A percentile compares a stretch with the other conserved stretches of the same genome.
Evolutionary conservation across 192 early-diverging fungal genomes (phyloP).

Genomic region (Coemansia sp.): DNA sequence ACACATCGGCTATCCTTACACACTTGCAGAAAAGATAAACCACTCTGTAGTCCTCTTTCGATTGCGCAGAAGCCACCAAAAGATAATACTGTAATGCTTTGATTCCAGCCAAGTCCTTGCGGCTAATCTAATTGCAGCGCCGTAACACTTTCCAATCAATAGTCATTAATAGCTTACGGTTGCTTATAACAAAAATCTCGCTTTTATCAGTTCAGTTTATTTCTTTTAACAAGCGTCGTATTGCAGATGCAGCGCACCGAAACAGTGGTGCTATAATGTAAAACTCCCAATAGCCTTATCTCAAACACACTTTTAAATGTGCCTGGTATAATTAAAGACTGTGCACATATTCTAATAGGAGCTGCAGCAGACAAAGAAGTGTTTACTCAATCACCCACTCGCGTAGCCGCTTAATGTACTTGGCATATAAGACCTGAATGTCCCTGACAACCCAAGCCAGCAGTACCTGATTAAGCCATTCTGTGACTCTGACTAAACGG

Average conservation of each 20-base stretch:
- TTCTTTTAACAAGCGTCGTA: neutral
- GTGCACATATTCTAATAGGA: too few species aligned
- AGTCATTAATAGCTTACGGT: neutral
- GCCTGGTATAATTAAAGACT: neutral
- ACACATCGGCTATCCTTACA: neutral
- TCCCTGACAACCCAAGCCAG: constrained; percentile 55
- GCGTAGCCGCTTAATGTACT: constrained; percentile 56
- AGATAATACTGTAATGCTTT: neutral
- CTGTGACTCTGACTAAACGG: constrained; percentile 44
- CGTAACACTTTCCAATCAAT: neutral
- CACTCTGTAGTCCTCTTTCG: neutral
- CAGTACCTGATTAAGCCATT: constrained; percentile 54
- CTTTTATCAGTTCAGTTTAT: neutral
- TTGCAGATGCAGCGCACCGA: neutral
- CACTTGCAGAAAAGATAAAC: neutral
- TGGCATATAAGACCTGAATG: constrained; percentile 52
- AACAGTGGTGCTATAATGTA: neutral
- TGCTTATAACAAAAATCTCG: neutral
- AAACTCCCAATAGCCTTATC: neutral
- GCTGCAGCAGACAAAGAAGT: neutral
- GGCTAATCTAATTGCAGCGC: too few species aligned
- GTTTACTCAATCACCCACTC: constrained; percentile 54
- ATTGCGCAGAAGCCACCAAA: neutral
- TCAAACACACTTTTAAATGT: neutral
- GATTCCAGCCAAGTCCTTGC: too few species aligned